Base-by-base conservation (phyloP, 495 filamentous ascomycete genomes). In the Penicillium nucicola region DNA sequence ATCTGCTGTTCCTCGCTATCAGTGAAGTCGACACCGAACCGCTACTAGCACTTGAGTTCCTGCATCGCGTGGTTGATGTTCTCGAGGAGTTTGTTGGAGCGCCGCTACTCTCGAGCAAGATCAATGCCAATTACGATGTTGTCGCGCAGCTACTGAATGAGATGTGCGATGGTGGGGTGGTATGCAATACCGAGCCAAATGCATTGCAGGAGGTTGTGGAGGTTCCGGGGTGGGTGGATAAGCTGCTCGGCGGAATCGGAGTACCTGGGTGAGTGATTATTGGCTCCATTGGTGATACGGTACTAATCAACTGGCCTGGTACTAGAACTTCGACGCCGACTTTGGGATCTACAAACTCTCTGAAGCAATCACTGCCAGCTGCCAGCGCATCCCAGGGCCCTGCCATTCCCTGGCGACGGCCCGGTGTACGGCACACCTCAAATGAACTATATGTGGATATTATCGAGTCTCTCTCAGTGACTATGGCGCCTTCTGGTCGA, bases 391-490 rank as follows among this genome's bases (percentile, higher is more conserved):
- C 65, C 12, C 69, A 66, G 34, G 77, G 77, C 35, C 78, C 76
- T 40, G 76, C 84, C 10, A 85, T 88, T 44, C 91, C 91, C 5
- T 99, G 93, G 93, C 82, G 93, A 39, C 80, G 90, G 25, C 80
- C 90, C 31, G 95, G 93, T 60, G 93, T 99, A 47, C 84, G 90
- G 8, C 95, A 99, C 66, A 97, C 92, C 5, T 92, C 87, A 41
- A 97, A 97, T 69, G 92, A 97, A 68, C 81, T 99, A 30, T 97
- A 99, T 66, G 93, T 96, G 34, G 93, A 99, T 66, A 80, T 99
- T 2, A 81, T 99, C 37, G 93, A 99, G 72, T 87, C 88, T 4
- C 78, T 99, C 0, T 83, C 83, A 1, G 88, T 96, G 4, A 93
- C 84, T 1, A 78, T 97, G 42, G 90, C 93, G 0, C 93, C 93